Evolutionary conservation across 768 basidiomycete species (phyloP), one percentile per base, ranked within the genome.

Genomic region (Pisolithus microcarpus): DNA sequence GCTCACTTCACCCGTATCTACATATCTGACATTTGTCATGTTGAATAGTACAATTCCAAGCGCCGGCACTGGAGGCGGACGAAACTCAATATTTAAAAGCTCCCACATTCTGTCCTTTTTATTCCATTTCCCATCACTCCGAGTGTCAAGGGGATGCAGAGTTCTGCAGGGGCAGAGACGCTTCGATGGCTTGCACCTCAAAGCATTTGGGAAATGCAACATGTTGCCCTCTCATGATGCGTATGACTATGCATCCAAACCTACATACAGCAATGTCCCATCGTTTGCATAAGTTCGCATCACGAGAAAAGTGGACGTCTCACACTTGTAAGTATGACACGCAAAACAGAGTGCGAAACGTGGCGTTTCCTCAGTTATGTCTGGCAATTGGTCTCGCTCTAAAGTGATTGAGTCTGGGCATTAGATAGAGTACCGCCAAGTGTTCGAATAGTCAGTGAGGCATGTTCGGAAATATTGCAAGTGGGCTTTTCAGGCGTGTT

Each of bases 1-100:
- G 8, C 4, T 21, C 37, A 2, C 30, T n/a, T n/a, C 37, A 42
- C 5, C 15, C 13, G 15, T 4, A 40, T 24, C 31, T 30, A 38
- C 38, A 21, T 7, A 36, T 10, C 31, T 16, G 13, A 36, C 49
- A 18, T 49, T 36, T 39, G 30, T 19, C 43, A 26, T 43, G 24
- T 42, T 40, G 40, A 40, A 56, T 58, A 91, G 86, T 91, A 92
- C 69, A 92, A 92, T 72, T 85, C 88, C 58, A 97, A 97, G 79
- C 82, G 95, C 61, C 88, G 95, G 70, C 95, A 99, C 80, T 99
- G 95, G 95, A 82, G 95, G 69, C 87, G 95, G 72, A 98, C 95
- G 57, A 98, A 98, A 80, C 83, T 98, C 76, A 94, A 94, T 80
- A 85, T 96, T 72, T 95, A 84, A 77, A 53, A 56, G 8, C 38